These are phyloP conservation scores for Zopfochytrium polystomum DNA, from an alignment of 371 early-diverging fungal genomes.

Conservation along the genomic window DNA sequence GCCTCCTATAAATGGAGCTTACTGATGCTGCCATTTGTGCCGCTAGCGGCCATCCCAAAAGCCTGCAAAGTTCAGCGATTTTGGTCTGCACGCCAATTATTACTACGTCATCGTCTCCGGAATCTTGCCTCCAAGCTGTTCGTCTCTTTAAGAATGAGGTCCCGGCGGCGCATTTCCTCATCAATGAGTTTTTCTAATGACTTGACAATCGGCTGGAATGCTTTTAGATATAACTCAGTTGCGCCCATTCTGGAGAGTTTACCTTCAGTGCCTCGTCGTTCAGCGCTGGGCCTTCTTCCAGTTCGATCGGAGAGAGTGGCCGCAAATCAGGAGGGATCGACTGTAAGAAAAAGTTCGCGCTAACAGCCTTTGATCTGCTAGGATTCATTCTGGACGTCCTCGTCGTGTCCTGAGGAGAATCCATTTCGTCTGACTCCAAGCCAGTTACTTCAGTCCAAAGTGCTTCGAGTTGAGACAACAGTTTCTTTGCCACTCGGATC, in stretches of 20 bases:
- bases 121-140: background rate
- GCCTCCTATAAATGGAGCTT: slow-evolving; percentile 2
- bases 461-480: slow-evolving; percentile 9
- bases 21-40: background rate
- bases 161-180: slow-evolving; percentile 9
- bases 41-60: background rate
- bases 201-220: slow-evolving; percentile 7
- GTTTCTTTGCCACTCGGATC: background rate
- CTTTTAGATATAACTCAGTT: no score
- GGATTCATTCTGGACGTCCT: no score
- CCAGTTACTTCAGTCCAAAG: slow-evolving; percentile 20
- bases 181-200: slow-evolving; percentile 1
- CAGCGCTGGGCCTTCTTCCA: background rate
- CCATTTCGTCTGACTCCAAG: background rate
- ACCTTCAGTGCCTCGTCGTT: slow-evolving; percentile 8
- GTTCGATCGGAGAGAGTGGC: background rate
- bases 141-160: background rate
- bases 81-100: background rate
- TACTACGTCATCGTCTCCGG: background rate
- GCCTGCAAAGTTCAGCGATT: background rate
- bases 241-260: no score
- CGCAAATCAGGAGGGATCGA: slow-evolving; percentile 1
- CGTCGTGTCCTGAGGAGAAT: background rate
- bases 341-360: slow-evolving; percentile 1
- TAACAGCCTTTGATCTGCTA: no score